A percentile compares a stretch with the other conserved stretches of the same genome.
phyloP scores from a whole-genome alignment of 805 yeast species.

The Lipomyces sp. region DNA sequence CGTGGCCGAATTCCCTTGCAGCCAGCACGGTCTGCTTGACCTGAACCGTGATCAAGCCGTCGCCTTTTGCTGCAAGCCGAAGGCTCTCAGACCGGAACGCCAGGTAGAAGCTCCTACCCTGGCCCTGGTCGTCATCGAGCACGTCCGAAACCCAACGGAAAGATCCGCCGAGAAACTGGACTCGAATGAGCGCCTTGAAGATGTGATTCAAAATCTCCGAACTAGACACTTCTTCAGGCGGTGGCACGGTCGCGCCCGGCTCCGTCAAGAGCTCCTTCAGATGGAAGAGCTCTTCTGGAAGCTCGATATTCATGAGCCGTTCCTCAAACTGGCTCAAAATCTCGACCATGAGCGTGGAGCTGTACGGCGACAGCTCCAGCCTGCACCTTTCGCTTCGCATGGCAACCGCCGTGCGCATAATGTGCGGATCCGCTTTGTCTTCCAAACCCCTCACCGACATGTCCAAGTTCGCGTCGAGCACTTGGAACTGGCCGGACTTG shows the following conservation, averaged over 20 bases:
- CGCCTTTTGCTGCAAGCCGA: conserved; percentile 13
- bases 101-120: conserved; percentile 2
- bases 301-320: conserved; percentile 14
- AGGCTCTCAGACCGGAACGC: conserved; percentile 9
- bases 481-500: conserved; percentile 10
- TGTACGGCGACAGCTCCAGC: conserved; percentile 19
- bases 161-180: conserved; percentile 7
- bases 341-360: conserved; percentile 22
- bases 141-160: conserved; percentile 21
- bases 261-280: conserved; percentile 6
- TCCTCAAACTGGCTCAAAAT: conserved; percentile 25
- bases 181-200: conserved; percentile 13
- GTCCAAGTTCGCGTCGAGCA: conserved; percentile 15
- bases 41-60: conserved; percentile 12
- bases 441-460: conserved; percentile 16
- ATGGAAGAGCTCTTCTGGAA: conserved; percentile 18
- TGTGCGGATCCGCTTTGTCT: background rate
- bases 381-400: conserved; percentile 4
- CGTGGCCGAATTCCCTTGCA: background rate
- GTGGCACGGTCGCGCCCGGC: background rate
- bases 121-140: conserved; percentile 5
- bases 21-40: conserved; percentile 8
- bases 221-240: background rate
- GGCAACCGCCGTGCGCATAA: conserved; percentile 13
- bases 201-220: conserved; percentile 12